Base-by-base conservation (phyloP, 1,139 yeast genomes). In the Yueomyces sp. region DNA sequence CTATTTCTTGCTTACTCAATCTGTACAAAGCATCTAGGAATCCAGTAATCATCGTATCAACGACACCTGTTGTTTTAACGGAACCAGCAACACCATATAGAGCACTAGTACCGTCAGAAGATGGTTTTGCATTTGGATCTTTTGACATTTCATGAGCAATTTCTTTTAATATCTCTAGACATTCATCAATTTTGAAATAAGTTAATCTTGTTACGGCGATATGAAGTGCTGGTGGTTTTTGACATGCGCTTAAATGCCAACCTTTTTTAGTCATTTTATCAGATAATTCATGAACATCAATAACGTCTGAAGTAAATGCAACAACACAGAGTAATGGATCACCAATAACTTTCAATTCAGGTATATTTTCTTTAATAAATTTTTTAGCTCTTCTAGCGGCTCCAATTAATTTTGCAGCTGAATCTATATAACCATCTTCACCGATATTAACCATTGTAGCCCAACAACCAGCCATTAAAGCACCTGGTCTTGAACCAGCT, bases 401-500 rank as follows among this genome's bases (percentile, higher is more conserved):
- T 8, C 65, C 57, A 3, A 86, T 79, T 43, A 91, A 89, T 19
- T 75, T 77, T 44, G 62, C 64, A 50, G 95, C 81, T 2, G 79
- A 73, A 47, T 78, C 59, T 6, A 64, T 67, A 61, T 91, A 91
- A 0, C 97, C 97, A 11, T 75, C 74, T 45, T 74, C 77, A 36
- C 98, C 98, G 45, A 87, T 70, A 49, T 72, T 70, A 41, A 89
- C 65, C 69, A 91, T 66, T 0, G 96, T 87, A 0, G 96, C 94
- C 97, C 97, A 91, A 60, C 97, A 89, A 0, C 96, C 97, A 12
- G 83, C 97, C 73, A 87, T 84, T 41, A 91, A 68, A 0, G 97
- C 97, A 42, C 98, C 98, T 0, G 97, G 97, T 50, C 97, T 76
- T 7, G 96, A 85, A 0, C 98, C 98, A 0, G 97, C 97, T 42